Base-by-base conservation (phyloP, 2,329 filamentous ascomycete species). In the Fusarium fracticaudum region DNA sequence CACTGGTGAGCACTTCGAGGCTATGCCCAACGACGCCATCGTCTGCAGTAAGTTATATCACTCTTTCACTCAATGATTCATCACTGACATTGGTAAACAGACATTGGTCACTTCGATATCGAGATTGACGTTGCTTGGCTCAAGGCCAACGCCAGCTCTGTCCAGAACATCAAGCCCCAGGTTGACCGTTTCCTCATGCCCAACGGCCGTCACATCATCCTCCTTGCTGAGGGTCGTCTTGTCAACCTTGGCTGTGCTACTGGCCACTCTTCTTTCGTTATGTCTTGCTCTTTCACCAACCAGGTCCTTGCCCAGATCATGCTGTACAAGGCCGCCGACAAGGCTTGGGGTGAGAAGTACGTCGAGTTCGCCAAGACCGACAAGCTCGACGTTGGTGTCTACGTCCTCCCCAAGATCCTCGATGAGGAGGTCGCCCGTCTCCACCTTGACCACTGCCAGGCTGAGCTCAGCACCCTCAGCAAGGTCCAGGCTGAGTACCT, bases 271-370 rank as follows among this genome's bases (percentile, higher is more conserved):
- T 98, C 96, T 60, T 99, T 99, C 87, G 96, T 99, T 79, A 98
- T 99, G 96, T 98, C 95, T 81, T 99, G 96, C 93, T 98, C 96
- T 76, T 99, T 99, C 93, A 97, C 95, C 91, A 99, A 99, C 93
- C 96, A 99, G 91, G 96, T 98, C 81, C 94, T 99, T 85, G 96
- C 96, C 79, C 96, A 99, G 90, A 98, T 99, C 88, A 93, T 97
- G 89, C 89, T 99, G 82, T 99, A 87, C 93, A 98, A 98, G 93
- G 92, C 91, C 81, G 89, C 92, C 81, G 95, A 98, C 84, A 90
- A 90, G 83, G 92, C 88, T 67, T 99, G 97, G 85, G 91, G 92
- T 86, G 88, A 94, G 87, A 98, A 98, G 91, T 97, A 98, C 88
- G 87, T 95, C 80, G 96, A 98, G 88, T 99, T 98, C 85, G 94